These are phyloP conservation scores for Phytophthora meadii DNA, from an alignment of 352 stramenopile species.

Conservation along the genomic window DNA sequence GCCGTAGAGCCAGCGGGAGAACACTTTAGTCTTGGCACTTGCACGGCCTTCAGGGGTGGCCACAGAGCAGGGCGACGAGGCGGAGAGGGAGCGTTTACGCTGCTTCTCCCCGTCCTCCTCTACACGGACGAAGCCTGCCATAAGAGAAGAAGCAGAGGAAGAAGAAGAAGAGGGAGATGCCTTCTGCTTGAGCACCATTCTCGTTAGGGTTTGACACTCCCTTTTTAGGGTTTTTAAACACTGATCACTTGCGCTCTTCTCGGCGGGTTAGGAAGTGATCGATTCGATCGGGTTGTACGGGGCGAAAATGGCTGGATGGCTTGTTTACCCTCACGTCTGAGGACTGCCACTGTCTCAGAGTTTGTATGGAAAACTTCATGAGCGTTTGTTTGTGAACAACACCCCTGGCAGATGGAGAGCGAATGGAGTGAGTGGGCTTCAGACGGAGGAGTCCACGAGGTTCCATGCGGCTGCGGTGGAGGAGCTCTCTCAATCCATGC, in stretches of 20 bases:
- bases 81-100: constrained; percentile 32
- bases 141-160: constrained; percentile 16
- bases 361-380: constrained; percentile 23
- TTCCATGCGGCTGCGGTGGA: constrained; percentile 18
- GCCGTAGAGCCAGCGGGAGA: constrained; percentile 66
- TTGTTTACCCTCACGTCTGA: constrained; percentile 12
- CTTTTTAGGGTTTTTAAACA: background rate
- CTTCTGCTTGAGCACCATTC: constrained; percentile 24
- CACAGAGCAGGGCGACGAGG: constrained; percentile 32
- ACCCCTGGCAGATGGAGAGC: constrained; percentile 4
- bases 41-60: constrained; percentile 35
- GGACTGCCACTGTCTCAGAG: constrained; percentile 19
- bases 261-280: constrained; percentile 26
- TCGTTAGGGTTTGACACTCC: background rate
- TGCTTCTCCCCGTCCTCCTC: constrained; percentile 56
- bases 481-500: background rate
- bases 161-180: constrained; percentile 11
- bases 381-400: background rate
- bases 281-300: background rate
- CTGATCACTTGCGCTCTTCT: constrained; percentile 3
- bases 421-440: constrained; percentile 1
- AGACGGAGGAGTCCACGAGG: constrained; percentile 1
- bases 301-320: constrained; percentile 8
- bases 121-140: constrained; percentile 64
- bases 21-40: constrained; percentile 45